Base-by-base conservation (phyloP, 257 asterid species). In the Nicotiana sylvestris region DNA sequence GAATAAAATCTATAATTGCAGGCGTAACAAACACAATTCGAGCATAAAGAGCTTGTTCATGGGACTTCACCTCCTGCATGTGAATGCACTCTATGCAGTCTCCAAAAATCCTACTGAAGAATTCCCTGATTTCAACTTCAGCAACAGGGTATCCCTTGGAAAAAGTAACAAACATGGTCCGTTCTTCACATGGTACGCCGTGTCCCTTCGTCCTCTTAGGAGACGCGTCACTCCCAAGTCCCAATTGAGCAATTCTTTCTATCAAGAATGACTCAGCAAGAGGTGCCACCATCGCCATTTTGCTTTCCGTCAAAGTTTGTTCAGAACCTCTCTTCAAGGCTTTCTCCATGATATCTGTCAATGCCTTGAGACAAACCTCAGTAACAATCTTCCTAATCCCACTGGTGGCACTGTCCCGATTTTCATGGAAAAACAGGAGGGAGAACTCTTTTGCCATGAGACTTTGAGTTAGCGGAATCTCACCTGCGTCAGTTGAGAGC, bases 151-250 rank as follows among this genome's bases (percentile, higher is more conserved):
- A 92, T 6, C 98, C 98, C 76, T 86, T 89, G 1, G 96, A 92
- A 82, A 94, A 94, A 2, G 97, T 92, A 29, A 90, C 86, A 17
- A 92, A 89, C 94, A 94, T 87, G 51, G 93, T 88, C 76, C 93
- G 77, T 10, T 85, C 87, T 66, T 69, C 89, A 30, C 21, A 69
- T 1, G 86, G 79, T 6, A 32, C 21, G 56, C 82, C 87, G 10
- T 32, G 25, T 25, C 32, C 18, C 10, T 43, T 53, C 7, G 25
- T 39, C 55, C 43, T 35, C 82, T 4, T 6, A 1, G 32, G 17
- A 58, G 67, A 4, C 39, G 43, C 17, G 16, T 66, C 51, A 35
- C 85, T 58, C 25, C 46, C 67, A 30, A 86, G 17, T 60, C 76
- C 84, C 83, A 83, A 15, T 5, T 81, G 37, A 43, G 89, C 81